Conservation (phyloP, 2,329 filamentous ascomycete genomes). For the Aspergillus novofumigatus region DNA sequence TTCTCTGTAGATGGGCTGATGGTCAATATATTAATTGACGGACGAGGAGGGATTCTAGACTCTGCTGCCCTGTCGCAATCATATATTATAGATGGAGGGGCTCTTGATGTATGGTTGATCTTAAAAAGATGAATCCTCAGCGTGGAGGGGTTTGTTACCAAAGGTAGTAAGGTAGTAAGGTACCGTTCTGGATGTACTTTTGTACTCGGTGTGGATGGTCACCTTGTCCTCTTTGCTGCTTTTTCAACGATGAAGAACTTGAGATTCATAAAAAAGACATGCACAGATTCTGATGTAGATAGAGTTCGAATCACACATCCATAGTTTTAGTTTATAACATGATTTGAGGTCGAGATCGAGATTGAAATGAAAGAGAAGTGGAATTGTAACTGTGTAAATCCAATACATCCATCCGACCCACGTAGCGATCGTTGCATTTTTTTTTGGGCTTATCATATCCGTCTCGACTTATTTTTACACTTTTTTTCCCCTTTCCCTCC, state of each 20-base stretch:
- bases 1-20: not conserved
- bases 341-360: not conserved
- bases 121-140: not conserved
- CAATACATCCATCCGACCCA: conserved; percentile 4
- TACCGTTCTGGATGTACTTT: not conserved
- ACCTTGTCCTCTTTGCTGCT: not conserved
- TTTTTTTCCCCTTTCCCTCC: conserved; percentile 1
- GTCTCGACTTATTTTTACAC: conserved; percentile 15
- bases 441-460: conserved; percentile 14
- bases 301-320: not conserved
- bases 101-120: not conserved
- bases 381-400: not conserved
- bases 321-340: not conserved
- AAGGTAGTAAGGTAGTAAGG: no score
- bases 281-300: not conserved
- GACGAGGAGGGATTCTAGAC: not conserved
- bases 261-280: not conserved
- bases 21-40: not conserved
- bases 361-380: not conserved
- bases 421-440: conserved; percentile 3
- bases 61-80: not conserved
- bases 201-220: not conserved
- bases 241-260: not conserved
- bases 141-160: not conserved
- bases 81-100: not conserved